Percentiles rank a stretch among this genome's conserved stretches.
These are phyloP conservation scores for Kwoniella sp. DNA, from an alignment of 768 basidiomycete genomes.

Conservation along the genomic window DNA sequence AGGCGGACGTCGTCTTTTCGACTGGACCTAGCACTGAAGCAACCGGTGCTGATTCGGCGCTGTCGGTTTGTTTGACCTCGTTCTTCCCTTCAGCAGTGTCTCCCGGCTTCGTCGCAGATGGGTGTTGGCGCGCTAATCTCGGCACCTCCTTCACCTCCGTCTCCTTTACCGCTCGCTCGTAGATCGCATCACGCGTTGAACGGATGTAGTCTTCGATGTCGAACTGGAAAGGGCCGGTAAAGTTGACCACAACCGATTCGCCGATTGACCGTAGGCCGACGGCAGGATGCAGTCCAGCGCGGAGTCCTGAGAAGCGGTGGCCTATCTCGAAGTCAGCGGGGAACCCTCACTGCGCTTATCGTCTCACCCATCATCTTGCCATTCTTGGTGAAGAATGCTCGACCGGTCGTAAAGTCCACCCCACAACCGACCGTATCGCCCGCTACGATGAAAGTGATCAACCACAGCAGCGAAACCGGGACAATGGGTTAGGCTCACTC, in stretches of 20 bases:
- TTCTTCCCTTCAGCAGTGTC: neutral
- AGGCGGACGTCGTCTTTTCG: conserved; percentile 63
- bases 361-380: conserved; percentile 54
- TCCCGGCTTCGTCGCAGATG: neutral
- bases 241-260: conserved; percentile 79
- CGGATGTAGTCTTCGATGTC: conserved; percentile 73
- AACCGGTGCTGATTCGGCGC: neutral
- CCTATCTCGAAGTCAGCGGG: conserved; percentile 18
- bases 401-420: conserved; percentile 71
- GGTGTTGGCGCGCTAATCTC: conserved; percentile 13
- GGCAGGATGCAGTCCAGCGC: conserved; percentile 66
- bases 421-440: conserved; percentile 90
- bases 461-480: neutral
- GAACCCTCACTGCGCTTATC: neutral
- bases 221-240: conserved; percentile 77
- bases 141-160: neutral
- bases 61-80: neutral
- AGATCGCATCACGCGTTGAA: conserved; percentile 8
- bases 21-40: conserved; percentile 28
- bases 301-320: conserved; percentile 27
- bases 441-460: conserved; percentile 53
- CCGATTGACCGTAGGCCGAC: conserved; percentile 76
- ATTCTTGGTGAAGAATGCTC: conserved; percentile 87
- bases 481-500: conserved; percentile 55
- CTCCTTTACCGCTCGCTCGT: neutral